These are phyloP conservation scores for Grifola frondosa DNA, from an alignment of 1,284 basidiomycete genomes.

Conservation along the genomic window DNA sequence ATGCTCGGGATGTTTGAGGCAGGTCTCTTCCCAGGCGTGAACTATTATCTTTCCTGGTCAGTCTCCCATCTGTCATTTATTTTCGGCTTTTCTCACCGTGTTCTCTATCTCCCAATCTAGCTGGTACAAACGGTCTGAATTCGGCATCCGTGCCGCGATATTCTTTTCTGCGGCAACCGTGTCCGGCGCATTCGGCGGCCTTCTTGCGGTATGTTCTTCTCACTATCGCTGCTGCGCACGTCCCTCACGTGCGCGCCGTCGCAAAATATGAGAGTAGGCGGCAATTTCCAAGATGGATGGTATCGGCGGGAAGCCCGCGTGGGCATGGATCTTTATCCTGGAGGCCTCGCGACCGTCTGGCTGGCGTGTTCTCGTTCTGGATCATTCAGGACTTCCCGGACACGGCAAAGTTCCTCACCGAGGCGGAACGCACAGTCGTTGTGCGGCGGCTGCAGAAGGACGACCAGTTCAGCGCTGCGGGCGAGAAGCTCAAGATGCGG, in stretches of 20 bases:
- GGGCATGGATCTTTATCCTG: constrained; percentile 74
- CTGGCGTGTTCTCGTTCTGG: constrained; percentile 68
- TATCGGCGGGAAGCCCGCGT: constrained; percentile 59
- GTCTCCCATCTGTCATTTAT: constrained; percentile 17
- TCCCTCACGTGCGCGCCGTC: not conserved
- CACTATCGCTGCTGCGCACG: too few relatives aligned
- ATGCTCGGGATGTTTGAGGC: constrained; percentile 70
- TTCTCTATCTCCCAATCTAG: constrained; percentile 16
- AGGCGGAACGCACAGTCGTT: constrained; percentile 67
- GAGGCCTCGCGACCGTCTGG: constrained; percentile 67
- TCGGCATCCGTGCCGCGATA: constrained; percentile 62
- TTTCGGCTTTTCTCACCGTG: constrained; percentile 4
- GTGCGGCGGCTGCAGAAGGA: constrained; percentile 68
- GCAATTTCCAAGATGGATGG: constrained; percentile 70
- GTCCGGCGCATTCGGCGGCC: constrained; percentile 69
- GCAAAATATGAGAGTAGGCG: constrained; percentile 38
- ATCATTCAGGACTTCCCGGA: constrained; percentile 83
- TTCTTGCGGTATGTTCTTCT: constrained; percentile 54
- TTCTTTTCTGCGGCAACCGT: constrained; percentile 77
- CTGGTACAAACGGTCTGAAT: constrained; percentile 60
- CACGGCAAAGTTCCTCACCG: constrained; percentile 72
- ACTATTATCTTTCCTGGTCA: constrained; percentile 69
- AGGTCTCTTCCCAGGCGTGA: constrained; percentile 68
- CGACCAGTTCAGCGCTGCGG: constrained; percentile 71
- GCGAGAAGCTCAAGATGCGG: constrained; percentile 60